Conservation (phyloP, 352 stramenopile species). For the Pilasporangium apinafurcum region DNA sequence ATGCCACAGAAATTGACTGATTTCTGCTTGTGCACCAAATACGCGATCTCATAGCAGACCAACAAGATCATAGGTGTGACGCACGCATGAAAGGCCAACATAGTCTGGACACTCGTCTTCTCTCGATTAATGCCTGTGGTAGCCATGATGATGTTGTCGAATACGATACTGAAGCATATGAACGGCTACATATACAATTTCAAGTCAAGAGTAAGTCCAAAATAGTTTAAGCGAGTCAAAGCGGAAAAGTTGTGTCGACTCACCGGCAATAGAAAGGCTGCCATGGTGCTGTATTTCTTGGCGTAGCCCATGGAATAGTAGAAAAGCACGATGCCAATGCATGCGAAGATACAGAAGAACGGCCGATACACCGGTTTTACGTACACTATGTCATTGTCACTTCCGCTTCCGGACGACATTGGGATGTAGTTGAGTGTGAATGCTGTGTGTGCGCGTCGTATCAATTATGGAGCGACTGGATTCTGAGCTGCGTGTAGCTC, state of each 20-base stretch:
- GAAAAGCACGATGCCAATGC: conserved; percentile 49
- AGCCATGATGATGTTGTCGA: conserved; percentile 79
- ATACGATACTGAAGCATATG: conserved; percentile 70
- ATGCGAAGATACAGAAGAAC: conserved; percentile 73
- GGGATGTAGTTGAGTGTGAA: too few relatives aligned
- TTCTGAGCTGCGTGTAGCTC: too few relatives aligned
- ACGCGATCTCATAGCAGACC: conserved; percentile 86
- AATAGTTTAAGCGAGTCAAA: conserved; percentile 1
- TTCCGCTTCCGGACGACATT: too few relatives aligned
- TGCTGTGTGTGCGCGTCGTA: too few relatives aligned
- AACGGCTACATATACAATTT: conserved; percentile 40
- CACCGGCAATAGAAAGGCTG: conserved; percentile 75
- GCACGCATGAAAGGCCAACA: conserved; percentile 79
- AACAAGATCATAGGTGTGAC: conserved; percentile 82
- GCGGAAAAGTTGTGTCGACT: conserved; percentile 7
- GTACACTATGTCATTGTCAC: conserved; percentile 26
- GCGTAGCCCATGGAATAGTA: conserved; percentile 72
- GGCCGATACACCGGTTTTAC: conserved; percentile 40
- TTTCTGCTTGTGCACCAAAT: conserved; percentile 88
- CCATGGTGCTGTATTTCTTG: conserved; percentile 63
- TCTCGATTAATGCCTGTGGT: conserved; percentile 63
- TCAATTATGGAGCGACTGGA: too few relatives aligned
- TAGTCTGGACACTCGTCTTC: conserved; percentile 45
- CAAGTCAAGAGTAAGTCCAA: not conserved
- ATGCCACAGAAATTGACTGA: conserved; percentile 89